A percentile compares a stretch with the other conserved stretches of the same genome.
phyloP scores from a whole-genome alignment of 2,329 filamentous ascomycete species.

The Trichoderma endophyticum region DNA sequence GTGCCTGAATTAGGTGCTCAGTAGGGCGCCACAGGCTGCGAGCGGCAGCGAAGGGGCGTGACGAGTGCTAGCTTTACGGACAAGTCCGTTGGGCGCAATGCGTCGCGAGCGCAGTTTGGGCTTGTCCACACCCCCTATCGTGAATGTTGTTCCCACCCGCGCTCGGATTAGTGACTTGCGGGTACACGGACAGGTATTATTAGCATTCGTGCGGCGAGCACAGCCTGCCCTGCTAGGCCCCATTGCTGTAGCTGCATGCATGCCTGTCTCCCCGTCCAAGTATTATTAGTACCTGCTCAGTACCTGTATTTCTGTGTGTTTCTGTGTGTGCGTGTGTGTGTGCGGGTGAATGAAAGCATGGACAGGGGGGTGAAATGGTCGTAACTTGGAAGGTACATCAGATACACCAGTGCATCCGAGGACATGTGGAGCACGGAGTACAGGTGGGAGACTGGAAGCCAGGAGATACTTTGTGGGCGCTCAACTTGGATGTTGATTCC shows the following conservation, averaged over 20 bases:
- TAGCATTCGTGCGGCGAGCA: constrained; percentile 18
- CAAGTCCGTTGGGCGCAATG: constrained; percentile 12
- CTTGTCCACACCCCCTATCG: constrained; percentile 1
- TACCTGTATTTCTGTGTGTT: not conserved
- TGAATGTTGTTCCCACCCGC: not conserved
- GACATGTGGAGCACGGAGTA: not conserved
- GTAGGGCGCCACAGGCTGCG: not conserved
- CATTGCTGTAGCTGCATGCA: not conserved
- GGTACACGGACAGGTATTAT: constrained; percentile 12
- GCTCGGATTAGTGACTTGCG: not conserved
- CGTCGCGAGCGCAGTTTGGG: not conserved
- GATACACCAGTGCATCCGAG: not conserved
- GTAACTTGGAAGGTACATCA: not conserved
- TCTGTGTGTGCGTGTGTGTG: not conserved
- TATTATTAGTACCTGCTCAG: not conserved
- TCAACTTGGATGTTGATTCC: not conserved
- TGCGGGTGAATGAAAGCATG: not conserved
- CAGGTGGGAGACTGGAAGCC: not conserved
- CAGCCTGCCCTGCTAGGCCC: constrained; percentile 2
- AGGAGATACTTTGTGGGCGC: not conserved
- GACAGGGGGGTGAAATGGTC: not conserved
- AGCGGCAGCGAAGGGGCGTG: not conserved
- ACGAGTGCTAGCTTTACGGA: constrained; percentile 3
- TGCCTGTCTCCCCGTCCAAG: not conserved
- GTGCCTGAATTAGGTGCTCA: not conserved